phyloP scores from a whole-genome alignment of 345 rosid genomes.

The Orychophragmus violaceus region DNA sequence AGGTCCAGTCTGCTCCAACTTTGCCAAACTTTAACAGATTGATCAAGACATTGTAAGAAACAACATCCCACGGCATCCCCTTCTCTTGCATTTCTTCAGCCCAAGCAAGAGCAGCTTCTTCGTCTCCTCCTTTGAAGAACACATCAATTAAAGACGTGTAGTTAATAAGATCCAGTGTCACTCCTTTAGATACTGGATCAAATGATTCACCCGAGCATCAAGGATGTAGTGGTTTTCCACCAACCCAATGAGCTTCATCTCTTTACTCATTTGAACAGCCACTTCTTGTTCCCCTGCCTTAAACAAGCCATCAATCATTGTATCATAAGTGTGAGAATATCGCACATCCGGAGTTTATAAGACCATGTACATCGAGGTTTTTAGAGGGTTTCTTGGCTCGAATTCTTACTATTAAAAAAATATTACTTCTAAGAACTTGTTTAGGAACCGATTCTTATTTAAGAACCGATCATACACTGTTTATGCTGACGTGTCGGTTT shows the following conservation, averaged over 20 bases:
- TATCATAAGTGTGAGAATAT: too few species aligned
- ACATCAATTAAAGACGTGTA: constrained; percentile 91
- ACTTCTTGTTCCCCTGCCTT: constrained; percentile 52
- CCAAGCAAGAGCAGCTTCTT: constrained; percentile 56
- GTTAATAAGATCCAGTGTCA: constrained; percentile 60
- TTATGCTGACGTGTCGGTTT: too few species aligned
- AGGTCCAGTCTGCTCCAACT: constrained; percentile 45
- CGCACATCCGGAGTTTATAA: too few species aligned
- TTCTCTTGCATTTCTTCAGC: constrained; percentile 68
- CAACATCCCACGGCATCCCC: constrained; percentile 57
- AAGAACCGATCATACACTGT: too few species aligned
- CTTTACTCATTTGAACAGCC: constrained; percentile 55
- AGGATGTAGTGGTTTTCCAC: constrained; percentile 53
- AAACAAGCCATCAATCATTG: constrained; percentile 65
- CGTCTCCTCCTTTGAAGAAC: constrained; percentile 68
- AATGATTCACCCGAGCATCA: constrained; percentile 60
- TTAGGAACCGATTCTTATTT: too few species aligned
- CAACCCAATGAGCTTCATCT: constrained; percentile 56
- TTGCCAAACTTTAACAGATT: constrained; percentile 54
- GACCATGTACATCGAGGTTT: too few species aligned
- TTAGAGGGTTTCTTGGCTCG: too few species aligned
- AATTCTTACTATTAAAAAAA: too few species aligned
- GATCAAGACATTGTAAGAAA: constrained; percentile 71
- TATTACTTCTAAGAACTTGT: too few species aligned
- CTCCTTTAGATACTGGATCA: constrained; percentile 56